phyloP scores from a whole-genome alignment of 352 stramenopile genomes.

The Phytophthora brassicae region DNA sequence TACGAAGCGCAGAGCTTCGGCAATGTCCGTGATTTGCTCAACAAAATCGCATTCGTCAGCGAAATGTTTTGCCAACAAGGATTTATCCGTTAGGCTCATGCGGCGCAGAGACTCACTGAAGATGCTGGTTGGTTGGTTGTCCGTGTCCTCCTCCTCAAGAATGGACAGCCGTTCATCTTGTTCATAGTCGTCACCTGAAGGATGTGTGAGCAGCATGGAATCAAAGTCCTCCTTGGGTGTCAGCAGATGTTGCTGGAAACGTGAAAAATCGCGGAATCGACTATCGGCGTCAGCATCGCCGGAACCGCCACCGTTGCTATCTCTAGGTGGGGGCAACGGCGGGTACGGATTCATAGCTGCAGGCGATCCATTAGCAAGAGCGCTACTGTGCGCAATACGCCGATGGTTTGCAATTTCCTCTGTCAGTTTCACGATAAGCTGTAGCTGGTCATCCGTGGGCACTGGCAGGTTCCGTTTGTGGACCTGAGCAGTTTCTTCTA shows the following conservation, averaged over 20 bases:
- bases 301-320: slow-evolving; percentile 27
- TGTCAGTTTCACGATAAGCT: slow-evolving; percentile 76
- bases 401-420: slow-evolving; percentile 76
- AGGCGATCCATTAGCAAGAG: slow-evolving; percentile 19
- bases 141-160: slow-evolving; percentile 72
- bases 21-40: slow-evolving; percentile 88
- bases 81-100: slow-evolving; percentile 84
- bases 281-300: slow-evolving; percentile 54
- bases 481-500: slow-evolving; percentile 29
- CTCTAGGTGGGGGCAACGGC: slow-evolving; percentile 40
- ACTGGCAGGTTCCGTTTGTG: slow-evolving; percentile 73
- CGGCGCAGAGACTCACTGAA: slow-evolving; percentile 67
- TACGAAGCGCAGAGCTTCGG: slow-evolving; percentile 83
- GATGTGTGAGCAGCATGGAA: slow-evolving; percentile 44
- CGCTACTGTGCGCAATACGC: slow-evolving; percentile 44
- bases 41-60: slow-evolving; percentile 89
- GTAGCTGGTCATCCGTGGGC: slow-evolving; percentile 83
- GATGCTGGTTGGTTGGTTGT: slow-evolving; percentile 71
- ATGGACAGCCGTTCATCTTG: slow-evolving; percentile 43
- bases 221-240: slow-evolving; percentile 71
- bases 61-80: slow-evolving; percentile 81
- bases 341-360: slow-evolving; percentile 34
- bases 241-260: slow-evolving; percentile 86
- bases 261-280: slow-evolving; percentile 83
- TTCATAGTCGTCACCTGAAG: slow-evolving; percentile 40